Conservation (phyloP, 257 asterid genomes). For the Solanum bulbocastanum region DNA sequence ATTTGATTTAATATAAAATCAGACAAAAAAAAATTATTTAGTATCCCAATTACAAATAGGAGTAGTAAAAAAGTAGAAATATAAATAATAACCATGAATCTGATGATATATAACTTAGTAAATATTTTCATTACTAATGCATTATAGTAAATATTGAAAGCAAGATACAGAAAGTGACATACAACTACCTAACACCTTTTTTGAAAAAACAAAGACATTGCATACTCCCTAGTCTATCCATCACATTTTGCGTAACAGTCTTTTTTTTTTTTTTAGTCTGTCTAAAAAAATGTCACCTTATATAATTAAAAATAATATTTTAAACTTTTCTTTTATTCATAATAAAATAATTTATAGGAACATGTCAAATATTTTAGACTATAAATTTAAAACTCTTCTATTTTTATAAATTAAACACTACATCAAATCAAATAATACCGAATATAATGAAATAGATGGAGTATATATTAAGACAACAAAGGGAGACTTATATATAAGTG, state of each 20-base stretch:
- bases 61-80: too few species aligned
- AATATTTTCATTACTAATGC: neutral
- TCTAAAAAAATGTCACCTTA: too few species aligned
- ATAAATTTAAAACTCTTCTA: neutral
- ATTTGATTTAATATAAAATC: too few species aligned
- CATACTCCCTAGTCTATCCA: neutral
- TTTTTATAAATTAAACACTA: too few species aligned
- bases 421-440: neutral
- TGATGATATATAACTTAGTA: neutral
- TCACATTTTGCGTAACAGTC: too few species aligned
- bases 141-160: neutral
- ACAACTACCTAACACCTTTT: neutral
- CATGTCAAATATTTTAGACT: too few species aligned
- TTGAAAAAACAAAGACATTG: neutral
- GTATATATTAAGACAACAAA: constrained; percentile 1
- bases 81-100: neutral
- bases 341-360: too few species aligned
- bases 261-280: too few species aligned
- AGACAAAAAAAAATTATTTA: too few species aligned
- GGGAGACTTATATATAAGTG: neutral
- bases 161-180: neutral
- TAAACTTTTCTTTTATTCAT: neutral
- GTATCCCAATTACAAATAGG: too few species aligned
- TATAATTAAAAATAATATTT: too few species aligned
- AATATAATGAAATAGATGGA: too few species aligned